phyloP scores from a whole-genome alignment of 768 basidiomycete genomes.

The Naematelia aurantialba region DNA sequence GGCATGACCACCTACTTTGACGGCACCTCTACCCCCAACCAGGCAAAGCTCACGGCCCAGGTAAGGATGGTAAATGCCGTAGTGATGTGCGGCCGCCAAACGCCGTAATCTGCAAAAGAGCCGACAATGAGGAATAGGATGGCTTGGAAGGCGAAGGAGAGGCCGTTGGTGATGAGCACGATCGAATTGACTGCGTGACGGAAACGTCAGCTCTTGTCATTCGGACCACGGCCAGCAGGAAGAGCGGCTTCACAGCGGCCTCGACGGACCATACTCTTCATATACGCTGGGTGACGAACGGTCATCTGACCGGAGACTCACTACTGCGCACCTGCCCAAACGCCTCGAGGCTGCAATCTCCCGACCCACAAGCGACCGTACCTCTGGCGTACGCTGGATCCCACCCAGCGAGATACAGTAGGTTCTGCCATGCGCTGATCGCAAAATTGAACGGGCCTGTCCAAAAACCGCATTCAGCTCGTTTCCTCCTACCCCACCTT shows the following conservation, averaged over 20 bases:
- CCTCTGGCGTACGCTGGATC: slow-evolving; percentile 37
- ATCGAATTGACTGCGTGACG: slow-evolving; percentile 60
- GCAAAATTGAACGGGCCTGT: slow-evolving; percentile 44
- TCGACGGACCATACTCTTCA: no score
- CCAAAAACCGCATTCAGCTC: not conserved
- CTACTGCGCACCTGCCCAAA: slow-evolving; percentile 32
- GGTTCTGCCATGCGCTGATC: slow-evolving; percentile 43
- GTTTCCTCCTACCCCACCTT: no score
- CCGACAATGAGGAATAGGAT: slow-evolving; percentile 64
- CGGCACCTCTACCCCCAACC: slow-evolving; percentile 60
- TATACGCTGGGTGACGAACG: no score
- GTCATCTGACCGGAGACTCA: no score
- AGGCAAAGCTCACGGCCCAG: slow-evolving; percentile 68
- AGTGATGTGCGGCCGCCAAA: slow-evolving; percentile 74
- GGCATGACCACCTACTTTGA: not conserved
- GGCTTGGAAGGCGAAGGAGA: slow-evolving; percentile 73
- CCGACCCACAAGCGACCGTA: slow-evolving; percentile 34
- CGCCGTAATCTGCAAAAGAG: slow-evolving; percentile 78
- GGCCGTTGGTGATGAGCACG: slow-evolving; percentile 71
- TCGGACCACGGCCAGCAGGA: no score
- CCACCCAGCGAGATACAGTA: slow-evolving; percentile 38
- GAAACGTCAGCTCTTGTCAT: not conserved
- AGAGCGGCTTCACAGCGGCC: no score
- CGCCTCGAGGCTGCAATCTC: slow-evolving; percentile 33
- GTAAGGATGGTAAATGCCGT: slow-evolving; percentile 68